Conservation (phyloP, 192 early-diverging fungal genomes). For the Allomyces javanicus region DNA sequence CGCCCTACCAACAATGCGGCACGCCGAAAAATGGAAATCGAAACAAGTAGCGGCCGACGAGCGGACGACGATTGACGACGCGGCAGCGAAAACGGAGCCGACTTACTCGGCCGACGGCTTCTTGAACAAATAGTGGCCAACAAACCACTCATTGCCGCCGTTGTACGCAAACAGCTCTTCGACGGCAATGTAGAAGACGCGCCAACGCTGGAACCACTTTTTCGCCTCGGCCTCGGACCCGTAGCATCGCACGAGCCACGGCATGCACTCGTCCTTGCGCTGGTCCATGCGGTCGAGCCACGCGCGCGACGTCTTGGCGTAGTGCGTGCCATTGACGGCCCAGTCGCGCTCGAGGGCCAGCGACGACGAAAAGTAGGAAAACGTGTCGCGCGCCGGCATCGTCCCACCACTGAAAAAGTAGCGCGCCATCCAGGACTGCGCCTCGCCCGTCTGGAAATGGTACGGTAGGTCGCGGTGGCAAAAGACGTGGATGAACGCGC, state of each 20-base stretch:
- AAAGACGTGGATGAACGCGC: constrained; percentile 44
- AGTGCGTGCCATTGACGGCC: constrained; percentile 37
- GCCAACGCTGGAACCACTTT: constrained; percentile 42
- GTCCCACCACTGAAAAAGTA: constrained; percentile 48
- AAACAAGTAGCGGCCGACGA: too few species aligned
- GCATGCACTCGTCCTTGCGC: constrained; percentile 17
- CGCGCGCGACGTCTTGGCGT: constrained; percentile 26
- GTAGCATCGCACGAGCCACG: constrained; percentile 21
- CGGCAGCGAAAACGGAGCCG: too few species aligned
- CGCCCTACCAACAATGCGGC: too few species aligned
- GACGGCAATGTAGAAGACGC: constrained; percentile 34
- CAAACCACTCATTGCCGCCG: constrained; percentile 34
- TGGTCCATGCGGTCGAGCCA: constrained; percentile 33
- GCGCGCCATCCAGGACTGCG: constrained; percentile 30
- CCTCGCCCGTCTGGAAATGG: constrained; percentile 31
- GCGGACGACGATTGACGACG: too few species aligned
- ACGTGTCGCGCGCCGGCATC: constrained; percentile 27
- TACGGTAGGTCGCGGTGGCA: constrained; percentile 31
- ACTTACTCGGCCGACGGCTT: not conserved
- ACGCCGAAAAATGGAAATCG: too few species aligned
- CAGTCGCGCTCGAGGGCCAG: constrained; percentile 33
- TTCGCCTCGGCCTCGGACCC: constrained; percentile 16
- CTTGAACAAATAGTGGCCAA: constrained; percentile 44
- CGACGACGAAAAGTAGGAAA: constrained; percentile 36
- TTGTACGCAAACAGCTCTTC: constrained; percentile 35